Evolutionary conservation across 2,329 filamentous ascomycete genomes (phyloP).

Genomic region (Colletotrichum theobromicola): DNA sequence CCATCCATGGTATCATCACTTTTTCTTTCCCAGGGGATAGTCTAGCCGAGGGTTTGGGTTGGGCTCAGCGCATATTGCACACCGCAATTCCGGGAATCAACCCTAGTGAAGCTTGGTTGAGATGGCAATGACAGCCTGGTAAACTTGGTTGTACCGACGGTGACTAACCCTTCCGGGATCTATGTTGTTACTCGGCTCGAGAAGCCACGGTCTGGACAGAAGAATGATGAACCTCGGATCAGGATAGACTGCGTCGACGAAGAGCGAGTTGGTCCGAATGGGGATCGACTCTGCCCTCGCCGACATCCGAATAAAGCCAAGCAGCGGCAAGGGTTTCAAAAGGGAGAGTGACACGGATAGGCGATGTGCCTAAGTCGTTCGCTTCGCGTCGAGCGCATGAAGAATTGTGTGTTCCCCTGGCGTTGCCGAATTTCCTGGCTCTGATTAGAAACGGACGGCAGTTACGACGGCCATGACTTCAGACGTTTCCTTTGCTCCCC

Average conservation of each 20-base stretch:
- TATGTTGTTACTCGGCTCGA: not conserved
- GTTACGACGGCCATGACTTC: not conserved
- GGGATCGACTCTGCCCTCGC: not conserved
- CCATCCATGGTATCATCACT: not conserved
- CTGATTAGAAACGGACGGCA: not conserved
- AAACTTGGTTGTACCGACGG: not conserved
- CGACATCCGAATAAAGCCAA: not conserved
- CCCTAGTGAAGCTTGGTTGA: not conserved
- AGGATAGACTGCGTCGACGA: not conserved
- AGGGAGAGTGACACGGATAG: not conserved
- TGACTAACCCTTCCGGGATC: not conserved
- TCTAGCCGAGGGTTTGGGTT: not conserved
- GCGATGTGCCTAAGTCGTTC: not conserved
- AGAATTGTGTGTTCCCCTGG: not conserved
- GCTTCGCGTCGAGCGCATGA: not conserved
- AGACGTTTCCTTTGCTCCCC: not conserved
- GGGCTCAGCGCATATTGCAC: not conserved
- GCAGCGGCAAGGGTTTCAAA: not conserved
- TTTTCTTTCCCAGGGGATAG: not conserved
- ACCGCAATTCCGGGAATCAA: not conserved
- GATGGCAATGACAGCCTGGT: not conserved
- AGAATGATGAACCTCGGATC: not conserved
- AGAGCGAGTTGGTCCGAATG: not conserved
- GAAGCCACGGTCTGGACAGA: not conserved
- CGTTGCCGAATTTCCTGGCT: not conserved